These are phyloP conservation scores for Nymphaea colorata DNA, from an alignment of 164 flowering plant genomes.

Conservation along the genomic window DNA sequence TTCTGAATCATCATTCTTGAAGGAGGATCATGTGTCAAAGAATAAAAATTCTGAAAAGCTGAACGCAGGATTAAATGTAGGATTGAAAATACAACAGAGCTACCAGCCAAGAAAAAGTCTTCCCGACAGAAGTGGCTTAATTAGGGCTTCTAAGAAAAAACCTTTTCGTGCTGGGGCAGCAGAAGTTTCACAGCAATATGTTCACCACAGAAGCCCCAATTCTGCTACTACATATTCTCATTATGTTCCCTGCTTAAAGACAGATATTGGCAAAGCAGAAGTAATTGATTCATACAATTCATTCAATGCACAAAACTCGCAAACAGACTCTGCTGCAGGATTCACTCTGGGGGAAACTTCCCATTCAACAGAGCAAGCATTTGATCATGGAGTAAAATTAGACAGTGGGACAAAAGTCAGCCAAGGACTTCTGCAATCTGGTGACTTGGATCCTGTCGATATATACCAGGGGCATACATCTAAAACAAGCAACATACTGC, in stretches of 20 bases:
- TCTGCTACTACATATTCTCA: conserved; percentile 9
- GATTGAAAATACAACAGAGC: conserved; percentile 17
- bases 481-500: background rate
- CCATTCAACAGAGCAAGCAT: conserved; percentile 1
- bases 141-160: conserved; percentile 8
- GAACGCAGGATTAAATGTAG: conserved; percentile 14
- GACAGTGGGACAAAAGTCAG: background rate
- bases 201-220: conserved; percentile 6
- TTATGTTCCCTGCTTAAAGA: conserved; percentile 5
- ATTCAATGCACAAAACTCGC: conserved; percentile 11
- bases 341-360: conserved; percentile 8
- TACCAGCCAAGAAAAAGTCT: conserved; percentile 15
- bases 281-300: conserved; percentile 9
- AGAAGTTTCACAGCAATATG: conserved; percentile 8
- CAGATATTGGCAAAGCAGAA: conserved; percentile 3
- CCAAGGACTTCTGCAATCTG: background rate
- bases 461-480: background rate
- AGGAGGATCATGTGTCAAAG: conserved; percentile 18
- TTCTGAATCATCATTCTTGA: conserved; percentile 4
- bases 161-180: conserved; percentile 10
- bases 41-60: conserved; percentile 14
- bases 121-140: conserved; percentile 13
- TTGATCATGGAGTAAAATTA: background rate
- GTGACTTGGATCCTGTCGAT: background rate
- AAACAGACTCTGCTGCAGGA: conserved; percentile 9